Base-by-base conservation (phyloP, 2,329 filamentous ascomycete genomes). In the Fusarium poae region DNA sequence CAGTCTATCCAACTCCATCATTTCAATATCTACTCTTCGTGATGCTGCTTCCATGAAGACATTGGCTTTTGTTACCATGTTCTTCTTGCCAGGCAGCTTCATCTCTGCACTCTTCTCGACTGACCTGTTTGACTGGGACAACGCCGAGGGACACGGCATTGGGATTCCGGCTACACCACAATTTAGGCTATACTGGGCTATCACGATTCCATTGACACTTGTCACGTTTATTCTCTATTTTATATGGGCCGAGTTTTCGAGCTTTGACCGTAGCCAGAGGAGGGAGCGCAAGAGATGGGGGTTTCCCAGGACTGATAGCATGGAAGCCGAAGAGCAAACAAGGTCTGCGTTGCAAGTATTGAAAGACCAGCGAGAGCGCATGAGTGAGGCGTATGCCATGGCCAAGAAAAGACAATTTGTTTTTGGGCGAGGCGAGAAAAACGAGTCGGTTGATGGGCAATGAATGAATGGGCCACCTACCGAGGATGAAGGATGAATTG, bases 11-110 rank as follows among this genome's bases (percentile, higher is more conserved):
- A 79, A 76, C 44, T 76, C 78, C 7, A 74, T 77, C 49, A 79
- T 81, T 23, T 79, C 79, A 3, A 63, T 75, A 20, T 77, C 75
- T 15, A 80, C 75, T 55, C 77, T 79, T 56, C 78, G 79, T 18
- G 80, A 82, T 54, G 79, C 79, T n/a, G 77, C 79, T 1, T 80
- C 79, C 4, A 82, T 82, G 80, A 82, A 81, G 73, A 81, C 79
- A 10, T 65, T 82, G 23, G 80, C 80, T 20, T 73, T 82, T 21
- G 79, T 82, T 21, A 80, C 80, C 60, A 81, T 82, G 80, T 76
- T 82, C 35, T 82, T 82, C 66, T 74, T 82, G 3, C 80, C 80
- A 0, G 80, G 80, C 1, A 82, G 77, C 57, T 82, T 82, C 53
- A 74, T 82, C 18, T 79, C 80, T 1, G 79, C 80, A 3, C 74